These are phyloP conservation scores for Colletotrichum musicola DNA, from an alignment of 2,329 filamentous ascomycete genomes.

Conservation along the genomic window DNA sequence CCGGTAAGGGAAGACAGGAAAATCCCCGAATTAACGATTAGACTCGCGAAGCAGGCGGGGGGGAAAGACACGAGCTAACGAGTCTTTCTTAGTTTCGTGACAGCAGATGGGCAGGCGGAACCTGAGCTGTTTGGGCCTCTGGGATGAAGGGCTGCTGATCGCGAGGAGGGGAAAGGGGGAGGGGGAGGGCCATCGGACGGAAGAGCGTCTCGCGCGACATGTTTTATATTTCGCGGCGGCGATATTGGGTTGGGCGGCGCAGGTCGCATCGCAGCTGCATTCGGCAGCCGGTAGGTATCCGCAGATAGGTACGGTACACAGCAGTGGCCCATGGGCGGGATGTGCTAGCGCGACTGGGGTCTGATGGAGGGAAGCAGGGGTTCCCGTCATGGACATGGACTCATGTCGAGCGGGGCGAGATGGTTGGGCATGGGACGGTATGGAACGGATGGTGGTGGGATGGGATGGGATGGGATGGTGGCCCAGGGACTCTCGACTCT, in stretches of 20 bases:
- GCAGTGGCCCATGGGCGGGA: conserved; percentile 16
- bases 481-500: not conserved
- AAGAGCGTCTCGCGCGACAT: conserved; percentile 14
- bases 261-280: conserved; percentile 34
- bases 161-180: not conserved
- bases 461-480: conserved; percentile 13
- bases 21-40: conserved; percentile 5
- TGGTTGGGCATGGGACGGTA: not conserved
- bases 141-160: conserved; percentile 31
- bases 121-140: conserved; percentile 26
- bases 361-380: not conserved
- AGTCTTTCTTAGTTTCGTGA: conserved; percentile 29
- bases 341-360: conserved; percentile 14
- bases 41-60: not conserved
- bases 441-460: conserved; percentile 1
- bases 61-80: conserved; percentile 37
- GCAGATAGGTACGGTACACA: conserved; percentile 20
- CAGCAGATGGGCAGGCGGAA: conserved; percentile 31
- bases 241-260: conserved; percentile 1
- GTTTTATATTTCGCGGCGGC: conserved; percentile 34
- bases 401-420: conserved; percentile 14
- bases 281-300: conserved; percentile 33
- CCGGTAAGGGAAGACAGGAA: not conserved
- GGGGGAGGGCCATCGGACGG: not conserved
- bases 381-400: conserved; percentile 30